phyloP scores from a whole-genome alignment of 2,329 filamentous ascomycete genomes.

The Penicillium verrucosum region DNA sequence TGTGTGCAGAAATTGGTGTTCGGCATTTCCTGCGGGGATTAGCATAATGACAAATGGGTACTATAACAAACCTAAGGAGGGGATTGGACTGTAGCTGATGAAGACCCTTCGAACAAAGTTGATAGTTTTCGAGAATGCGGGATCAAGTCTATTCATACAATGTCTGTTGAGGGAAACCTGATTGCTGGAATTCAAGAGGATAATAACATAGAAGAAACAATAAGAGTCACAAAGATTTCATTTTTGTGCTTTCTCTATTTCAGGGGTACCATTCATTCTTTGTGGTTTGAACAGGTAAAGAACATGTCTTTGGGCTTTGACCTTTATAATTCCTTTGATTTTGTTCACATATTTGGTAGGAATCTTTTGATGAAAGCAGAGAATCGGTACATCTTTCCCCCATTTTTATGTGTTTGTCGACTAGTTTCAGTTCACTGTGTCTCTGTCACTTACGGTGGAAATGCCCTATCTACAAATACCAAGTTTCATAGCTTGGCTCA shows the following conservation, averaged over 20 bases:
- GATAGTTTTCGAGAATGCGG: not conserved
- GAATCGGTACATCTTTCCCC: too few species aligned
- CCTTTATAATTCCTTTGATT: not conserved
- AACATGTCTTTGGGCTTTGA: slow-evolving; percentile 3
- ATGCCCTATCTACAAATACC: too few species aligned
- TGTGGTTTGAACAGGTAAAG: not conserved
- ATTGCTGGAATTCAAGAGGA: not conserved
- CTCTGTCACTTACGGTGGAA: too few species aligned
- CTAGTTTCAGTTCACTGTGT: too few species aligned
- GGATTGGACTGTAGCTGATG: not conserved
- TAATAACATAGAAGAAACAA: not conserved
- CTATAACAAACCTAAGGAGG: not conserved
- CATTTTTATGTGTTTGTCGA: too few species aligned
- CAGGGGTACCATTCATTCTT: not conserved
- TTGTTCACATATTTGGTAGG: not conserved
- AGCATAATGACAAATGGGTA: not conserved
- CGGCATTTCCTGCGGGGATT: not conserved
- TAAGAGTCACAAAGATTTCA: not conserved
- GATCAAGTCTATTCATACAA: not conserved
- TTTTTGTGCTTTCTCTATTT: not conserved
- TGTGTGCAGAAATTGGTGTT: not conserved
- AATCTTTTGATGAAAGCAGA: too few species aligned
- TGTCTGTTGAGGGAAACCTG: not conserved
- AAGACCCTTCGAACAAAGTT: not conserved
- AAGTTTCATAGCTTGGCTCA: not conserved